Percentiles rank a stretch among this genome's conserved stretches.
Evolutionary conservation across 2,329 filamentous ascomycete genomes (phyloP).

Genomic region (Leptographium procerum): DNA sequence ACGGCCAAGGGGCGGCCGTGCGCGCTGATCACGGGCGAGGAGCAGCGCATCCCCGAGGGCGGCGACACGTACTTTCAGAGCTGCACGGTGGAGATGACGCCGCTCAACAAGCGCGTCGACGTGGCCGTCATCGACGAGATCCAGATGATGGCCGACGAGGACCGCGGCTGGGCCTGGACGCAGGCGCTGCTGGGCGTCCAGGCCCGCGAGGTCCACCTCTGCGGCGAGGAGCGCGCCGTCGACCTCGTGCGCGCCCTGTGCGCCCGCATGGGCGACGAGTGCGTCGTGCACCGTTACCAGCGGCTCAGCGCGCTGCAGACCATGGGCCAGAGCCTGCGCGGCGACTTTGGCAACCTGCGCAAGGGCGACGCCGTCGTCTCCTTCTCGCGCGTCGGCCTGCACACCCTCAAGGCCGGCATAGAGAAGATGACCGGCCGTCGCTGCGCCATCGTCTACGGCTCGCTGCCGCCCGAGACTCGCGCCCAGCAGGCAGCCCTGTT

Average conservation of each 20-base stretch:
- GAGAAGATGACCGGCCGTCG: constrained; percentile 65
- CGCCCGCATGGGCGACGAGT: constrained; percentile 67
- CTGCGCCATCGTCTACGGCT: constrained; percentile 88
- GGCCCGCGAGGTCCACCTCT: constrained; percentile 84
- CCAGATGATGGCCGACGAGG: constrained; percentile 77
- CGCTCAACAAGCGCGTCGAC: constrained; percentile 49
- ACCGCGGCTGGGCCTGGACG: constrained; percentile 91
- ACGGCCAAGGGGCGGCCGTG: constrained; percentile 65
- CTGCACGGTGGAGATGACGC: constrained; percentile 87
- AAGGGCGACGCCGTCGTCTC: constrained; percentile 88
- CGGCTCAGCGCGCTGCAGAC: constrained; percentile 68
- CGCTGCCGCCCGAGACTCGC: constrained; percentile 81
- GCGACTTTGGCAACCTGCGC: constrained; percentile 53
- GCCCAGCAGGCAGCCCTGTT: constrained; percentile 86
- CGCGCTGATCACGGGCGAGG: constrained; percentile 82
- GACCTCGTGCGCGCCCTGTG: constrained; percentile 69
- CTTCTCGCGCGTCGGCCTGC: constrained; percentile 74
- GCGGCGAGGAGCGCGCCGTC: constrained; percentile 77
- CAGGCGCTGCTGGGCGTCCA: constrained; percentile 77
- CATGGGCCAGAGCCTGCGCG: constrained; percentile 49
- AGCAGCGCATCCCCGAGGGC: constrained; percentile 58
- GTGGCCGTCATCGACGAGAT: constrained; percentile 98
- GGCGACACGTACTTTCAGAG: constrained; percentile 48
- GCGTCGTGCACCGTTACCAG: constrained; percentile 72
- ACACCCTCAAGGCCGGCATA: constrained; percentile 66